Evolutionary conservation across 192 early-diverging fungal species (phyloP).

Genomic region (Spinellus fusiger): DNA sequence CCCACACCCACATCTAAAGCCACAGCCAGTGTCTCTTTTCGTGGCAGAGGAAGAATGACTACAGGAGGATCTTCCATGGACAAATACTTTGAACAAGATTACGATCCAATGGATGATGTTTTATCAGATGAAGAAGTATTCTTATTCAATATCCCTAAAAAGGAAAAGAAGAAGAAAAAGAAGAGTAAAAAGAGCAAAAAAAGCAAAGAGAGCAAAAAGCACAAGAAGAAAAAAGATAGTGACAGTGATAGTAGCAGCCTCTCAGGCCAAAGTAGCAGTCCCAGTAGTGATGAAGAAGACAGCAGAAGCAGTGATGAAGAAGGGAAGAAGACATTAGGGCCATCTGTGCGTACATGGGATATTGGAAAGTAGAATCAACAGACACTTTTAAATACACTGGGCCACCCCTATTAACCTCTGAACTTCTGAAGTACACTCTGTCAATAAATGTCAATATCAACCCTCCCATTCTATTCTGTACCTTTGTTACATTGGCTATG

Average conservation of each 20-base stretch:
- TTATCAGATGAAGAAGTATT: slow-evolving; percentile 23
- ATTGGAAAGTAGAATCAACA: not conserved
- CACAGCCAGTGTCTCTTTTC: slow-evolving; percentile 2
- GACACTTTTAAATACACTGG: not conserved
- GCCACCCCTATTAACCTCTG: not conserved
- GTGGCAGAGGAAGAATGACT: slow-evolving; percentile 35
- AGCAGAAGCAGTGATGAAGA: too few species aligned
- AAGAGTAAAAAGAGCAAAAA: slow-evolving; percentile 22
- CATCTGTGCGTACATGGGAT: not conserved
- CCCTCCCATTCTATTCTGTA: not conserved
- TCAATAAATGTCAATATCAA: not conserved
- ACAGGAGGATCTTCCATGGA: slow-evolving; percentile 46
- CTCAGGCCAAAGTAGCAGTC: not conserved
- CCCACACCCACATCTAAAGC: not conserved
- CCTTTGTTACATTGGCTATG: not conserved
- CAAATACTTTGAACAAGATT: slow-evolving; percentile 47
- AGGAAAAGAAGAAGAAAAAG: slow-evolving; percentile 15
- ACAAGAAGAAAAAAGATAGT: slow-evolving; percentile 16
- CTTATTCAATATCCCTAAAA: not conserved
- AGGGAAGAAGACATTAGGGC: too few species aligned
- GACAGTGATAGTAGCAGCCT: not conserved
- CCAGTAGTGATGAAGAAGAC: not conserved
- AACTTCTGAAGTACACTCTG: not conserved
- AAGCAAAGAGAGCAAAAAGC: slow-evolving; percentile 4
- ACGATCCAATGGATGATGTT: slow-evolving; percentile 41